Evolutionary conservation across 345 rosid species (phyloP), one percentile per base, ranked within the genome.

Genomic region (Gynandropsis gynandra): DNA sequence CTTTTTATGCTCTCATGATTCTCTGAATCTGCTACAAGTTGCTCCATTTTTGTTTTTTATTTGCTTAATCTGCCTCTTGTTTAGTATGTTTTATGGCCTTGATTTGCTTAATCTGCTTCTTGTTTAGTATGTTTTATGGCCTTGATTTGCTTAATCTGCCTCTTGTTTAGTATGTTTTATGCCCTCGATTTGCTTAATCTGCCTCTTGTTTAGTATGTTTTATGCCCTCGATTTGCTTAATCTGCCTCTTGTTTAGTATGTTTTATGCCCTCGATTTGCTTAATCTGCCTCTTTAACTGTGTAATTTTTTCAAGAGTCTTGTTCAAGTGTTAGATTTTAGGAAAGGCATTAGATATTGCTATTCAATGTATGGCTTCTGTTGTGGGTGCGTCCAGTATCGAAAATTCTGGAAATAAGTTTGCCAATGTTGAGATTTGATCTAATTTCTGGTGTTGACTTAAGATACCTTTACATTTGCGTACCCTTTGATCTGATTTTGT

Each of bases 371-470:
- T 24, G 29, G 29, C 5, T 24, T 24, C 4, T 2, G 29, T 24
- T 24, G 29, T 24, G 29, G 29, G 5, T 24, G 29, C 29, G 2
- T 24, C 29, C 29, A 24, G 29, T 24, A 24, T 24, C 29, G 29
- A 9, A 36, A n/a, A n/a, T 36, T 7, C 40, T 36, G 40, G 13
- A 9, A 0, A 4, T 36, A 36, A 36, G 40, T 24, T 24, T 24
- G 2, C 29, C 5, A 24, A 24, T 2, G 29, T 36, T 36, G 40
- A 4, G 11, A 9, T 36, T 4, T 36, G 4, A 36, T 9, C 40
- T 36, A n/a, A 10, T 36, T 36, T 36, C n/a, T 36, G 53, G 47
- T 58, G n/a, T n/a, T n/a, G n/a, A n/a, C n/a, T n/a, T 38, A 39
- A 24, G 29, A 2, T 24, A 24, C 29, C 29, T n/a, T n/a, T n/a